phyloP scores from a whole-genome alignment of 1,284 basidiomycete species.

The Megacollybia platyphylla region DNA sequence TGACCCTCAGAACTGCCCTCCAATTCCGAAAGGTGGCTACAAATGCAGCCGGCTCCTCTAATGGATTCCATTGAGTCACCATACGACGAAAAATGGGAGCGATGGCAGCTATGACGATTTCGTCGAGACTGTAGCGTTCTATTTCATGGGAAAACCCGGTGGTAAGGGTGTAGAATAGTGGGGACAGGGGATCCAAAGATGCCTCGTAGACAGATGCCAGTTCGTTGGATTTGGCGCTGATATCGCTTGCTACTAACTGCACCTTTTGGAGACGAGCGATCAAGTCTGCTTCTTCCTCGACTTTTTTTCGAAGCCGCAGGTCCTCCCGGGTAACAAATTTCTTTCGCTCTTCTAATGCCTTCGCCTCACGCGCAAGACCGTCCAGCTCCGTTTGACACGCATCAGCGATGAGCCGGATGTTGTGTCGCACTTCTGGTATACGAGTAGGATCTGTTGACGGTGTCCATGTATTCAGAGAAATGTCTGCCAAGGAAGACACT shows the following conservation, averaged over 20 bases:
- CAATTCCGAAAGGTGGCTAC: constrained; percentile 57
- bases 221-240: constrained; percentile 51
- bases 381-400: constrained; percentile 75
- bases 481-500: constrained; percentile 70
- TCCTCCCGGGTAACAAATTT: constrained; percentile 68
- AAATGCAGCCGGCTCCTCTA: constrained; percentile 53
- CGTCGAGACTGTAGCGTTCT: constrained; percentile 71
- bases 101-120: constrained; percentile 86
- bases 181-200: constrained; percentile 59
- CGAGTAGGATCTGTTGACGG: constrained; percentile 76
- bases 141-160: constrained; percentile 71
- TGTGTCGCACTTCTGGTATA: constrained; percentile 93
- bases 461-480: constrained; percentile 72
- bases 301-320: constrained; percentile 48
- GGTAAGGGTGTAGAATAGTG: constrained; percentile 59
- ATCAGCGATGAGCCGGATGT: constrained; percentile 79
- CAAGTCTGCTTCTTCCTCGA: constrained; percentile 63
- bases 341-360: constrained; percentile 68
- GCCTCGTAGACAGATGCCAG: constrained; percentile 51
- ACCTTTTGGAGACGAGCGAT: constrained; percentile 68
- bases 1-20: constrained; percentile 55
- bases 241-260: constrained; percentile 60
- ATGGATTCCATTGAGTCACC: constrained; percentile 59
- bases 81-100: constrained; percentile 61
- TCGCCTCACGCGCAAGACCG: constrained; percentile 83